These are phyloP conservation scores for Fusarium virguliforme DNA, from an alignment of 2,329 filamentous ascomycete genomes.

Conservation along the genomic window DNA sequence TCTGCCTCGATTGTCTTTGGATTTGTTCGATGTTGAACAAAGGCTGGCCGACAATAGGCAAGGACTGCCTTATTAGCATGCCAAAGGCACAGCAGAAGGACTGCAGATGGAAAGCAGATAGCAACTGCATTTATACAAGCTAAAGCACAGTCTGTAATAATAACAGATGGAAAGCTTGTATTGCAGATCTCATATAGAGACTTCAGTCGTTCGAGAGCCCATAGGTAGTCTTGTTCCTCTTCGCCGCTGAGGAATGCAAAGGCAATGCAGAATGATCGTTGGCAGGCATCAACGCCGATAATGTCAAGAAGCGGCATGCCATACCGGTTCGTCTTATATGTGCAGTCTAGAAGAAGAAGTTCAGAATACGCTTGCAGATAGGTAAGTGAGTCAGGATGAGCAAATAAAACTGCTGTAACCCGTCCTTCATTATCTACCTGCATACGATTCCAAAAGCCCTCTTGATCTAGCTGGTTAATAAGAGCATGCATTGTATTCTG, in stretches of 20 bases:
- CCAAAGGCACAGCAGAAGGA: not conserved
- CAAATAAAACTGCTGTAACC: slow-evolving; percentile 43
- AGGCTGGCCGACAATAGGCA: slow-evolving; percentile 28
- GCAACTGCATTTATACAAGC: not conserved
- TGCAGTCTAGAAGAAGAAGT: slow-evolving; percentile 40
- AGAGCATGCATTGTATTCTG: slow-evolving; percentile 27
- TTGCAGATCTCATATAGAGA: slow-evolving; percentile 28
- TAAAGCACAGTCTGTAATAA: not conserved
- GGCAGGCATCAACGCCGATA: slow-evolving; percentile 17
- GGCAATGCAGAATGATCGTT: slow-evolving; percentile 41
- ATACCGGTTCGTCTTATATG: slow-evolving; percentile 29
- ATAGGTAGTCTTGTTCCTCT: slow-evolving; percentile 34
- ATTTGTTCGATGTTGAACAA: not conserved
- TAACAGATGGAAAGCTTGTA: slow-evolving; percentile 16
- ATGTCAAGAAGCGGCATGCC: slow-evolving; percentile 25
- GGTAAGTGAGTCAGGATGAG: slow-evolving; percentile 39
- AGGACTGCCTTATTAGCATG: not conserved
- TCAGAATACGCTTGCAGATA: slow-evolving; percentile 42
- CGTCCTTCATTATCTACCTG: slow-evolving; percentile 29
- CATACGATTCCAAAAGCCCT: slow-evolving; percentile 43
- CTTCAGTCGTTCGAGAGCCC: slow-evolving; percentile 33
- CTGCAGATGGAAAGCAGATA: not conserved
- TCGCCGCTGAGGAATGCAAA: slow-evolving; percentile 42
- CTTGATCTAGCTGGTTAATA: slow-evolving; percentile 37
- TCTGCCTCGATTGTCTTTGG: no score